These are phyloP conservation scores for Pseudognaphalium luteoalbum DNA, from an alignment of 129 eudicot genomes.

Conservation along the genomic window DNA sequence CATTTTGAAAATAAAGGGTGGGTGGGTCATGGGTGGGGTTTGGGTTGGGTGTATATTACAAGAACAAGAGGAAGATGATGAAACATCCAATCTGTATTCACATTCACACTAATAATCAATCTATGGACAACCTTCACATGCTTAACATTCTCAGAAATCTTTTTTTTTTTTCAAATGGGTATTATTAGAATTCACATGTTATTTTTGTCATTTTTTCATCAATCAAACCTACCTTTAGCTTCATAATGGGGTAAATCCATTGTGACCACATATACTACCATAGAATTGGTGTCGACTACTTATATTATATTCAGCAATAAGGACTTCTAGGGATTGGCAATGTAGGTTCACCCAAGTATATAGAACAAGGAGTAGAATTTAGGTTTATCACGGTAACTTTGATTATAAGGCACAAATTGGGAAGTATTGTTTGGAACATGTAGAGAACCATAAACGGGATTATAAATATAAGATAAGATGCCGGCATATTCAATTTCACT, in stretches of 20 bases:
- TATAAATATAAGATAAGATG: background rate
- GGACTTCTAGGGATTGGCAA: background rate
- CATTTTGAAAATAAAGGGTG: slow-evolving; percentile 23
- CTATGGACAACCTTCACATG: slow-evolving; percentile 36
- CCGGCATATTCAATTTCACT: no score
- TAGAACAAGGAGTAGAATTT: background rate
- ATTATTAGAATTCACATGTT: slow-evolving; percentile 20
- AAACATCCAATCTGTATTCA: slow-evolving; percentile 37
- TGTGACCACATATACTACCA: background rate
- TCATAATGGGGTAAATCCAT: background rate
- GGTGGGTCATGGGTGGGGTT: background rate
- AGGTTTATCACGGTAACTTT: background rate
- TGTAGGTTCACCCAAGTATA: background rate
- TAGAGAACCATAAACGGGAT: background rate
- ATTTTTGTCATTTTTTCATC: slow-evolving; percentile 27
- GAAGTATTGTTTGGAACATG: background rate
- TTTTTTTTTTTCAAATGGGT: background rate
- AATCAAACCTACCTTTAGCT: background rate
- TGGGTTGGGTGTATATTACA: slow-evolving; percentile 15
- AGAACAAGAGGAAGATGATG: slow-evolving; percentile 36
- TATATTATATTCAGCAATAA: background rate
- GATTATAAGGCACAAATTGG: background rate
- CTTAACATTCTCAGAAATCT: slow-evolving; percentile 27
- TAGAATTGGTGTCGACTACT: background rate
- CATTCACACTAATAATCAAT: slow-evolving; percentile 38